A percentile compares a stretch with the other conserved stretches of the same genome.
Evolutionary conservation across 371 early-diverging fungal species (phyloP).

Genomic region (Mortierella sp.): DNA sequence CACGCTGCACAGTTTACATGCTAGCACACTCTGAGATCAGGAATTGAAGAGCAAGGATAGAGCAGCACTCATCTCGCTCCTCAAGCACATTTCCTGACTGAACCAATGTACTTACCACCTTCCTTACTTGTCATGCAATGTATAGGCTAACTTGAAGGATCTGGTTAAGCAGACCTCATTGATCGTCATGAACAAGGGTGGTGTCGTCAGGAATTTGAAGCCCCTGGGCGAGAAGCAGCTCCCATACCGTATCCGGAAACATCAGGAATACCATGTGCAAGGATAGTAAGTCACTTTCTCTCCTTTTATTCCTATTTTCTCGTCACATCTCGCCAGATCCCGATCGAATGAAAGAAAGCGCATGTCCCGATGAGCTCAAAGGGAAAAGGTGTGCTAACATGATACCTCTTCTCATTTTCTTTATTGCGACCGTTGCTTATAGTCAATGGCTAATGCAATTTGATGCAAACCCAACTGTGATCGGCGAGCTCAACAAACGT

Average conservation of each 20-base stretch:
- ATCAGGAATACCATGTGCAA: constrained; percentile 73
- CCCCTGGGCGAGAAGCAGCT: constrained; percentile 74
- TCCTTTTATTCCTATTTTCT: background rate
- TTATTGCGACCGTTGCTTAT: background rate
- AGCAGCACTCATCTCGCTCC: background rate
- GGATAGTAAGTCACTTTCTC: constrained; percentile 69
- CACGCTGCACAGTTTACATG: too few relatives aligned
- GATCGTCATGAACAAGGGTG: constrained; percentile 80
- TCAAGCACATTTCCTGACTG: background rate
- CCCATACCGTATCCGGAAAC: constrained; percentile 78
- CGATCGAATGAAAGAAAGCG: too few relatives aligned
- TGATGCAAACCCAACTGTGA: constrained; percentile 77
- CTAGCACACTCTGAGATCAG: too few relatives aligned
- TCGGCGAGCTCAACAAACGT: constrained; percentile 73
- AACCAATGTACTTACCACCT: background rate
- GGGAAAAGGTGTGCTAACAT: background rate
- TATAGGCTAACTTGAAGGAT: constrained; percentile 73
- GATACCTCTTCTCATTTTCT: background rate
- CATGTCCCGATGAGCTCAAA: too few relatives aligned
- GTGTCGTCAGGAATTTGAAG: constrained; percentile 84
- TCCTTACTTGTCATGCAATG: background rate
- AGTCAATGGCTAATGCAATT: constrained; percentile 88
- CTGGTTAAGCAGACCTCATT: constrained; percentile 77
- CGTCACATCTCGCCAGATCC: background rate
- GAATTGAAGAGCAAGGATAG: too few relatives aligned